Evolutionary conservation across 1,139 yeast species (phyloP), one percentile per base, ranked within the genome.

Genomic region (Schizosaccharomyces versatilis): DNA sequence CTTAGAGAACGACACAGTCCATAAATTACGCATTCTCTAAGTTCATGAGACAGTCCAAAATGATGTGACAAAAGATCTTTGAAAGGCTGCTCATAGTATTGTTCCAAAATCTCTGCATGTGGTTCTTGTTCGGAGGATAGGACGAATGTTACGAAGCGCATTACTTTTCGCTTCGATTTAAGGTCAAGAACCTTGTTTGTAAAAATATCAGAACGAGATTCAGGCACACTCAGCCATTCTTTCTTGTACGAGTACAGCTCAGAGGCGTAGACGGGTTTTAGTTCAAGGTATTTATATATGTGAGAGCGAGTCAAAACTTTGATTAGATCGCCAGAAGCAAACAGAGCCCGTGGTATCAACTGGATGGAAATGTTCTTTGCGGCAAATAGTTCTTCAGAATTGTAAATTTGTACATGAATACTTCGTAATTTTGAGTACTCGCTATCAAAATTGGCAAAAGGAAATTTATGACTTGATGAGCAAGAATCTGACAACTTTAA

Each of bases 61-160:
- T 53, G 51, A n/a, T 49, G 36, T 12, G 56, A 24, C 8, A 51
- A 15, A 36, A 52, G 36, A 40, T 51, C 40, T 10, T 55, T 17
- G 32, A 53, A n/a, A 36, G 49, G 51, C n/a, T 19, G 52, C 17
- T 14, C 38, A 19, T 38, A 17, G 40, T 44, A 42, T 36, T 42
- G 24, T 3, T 36, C 36, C 17, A 42, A 9, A 38, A 38, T 7
- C 1, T 74, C 75, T 41, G 71, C 70, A 73, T 86, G 77, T 7
- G 77, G 63, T 52, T 72, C 72, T 47, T 71, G 70, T 58, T 71
- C 70, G 41, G 74, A 74, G 73, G 81, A 81, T 54, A 85, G 70
- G 1, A 84, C 84, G 67, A 88, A 90, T 70, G 90, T 90, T 67
- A 90, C 78, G 66, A 90, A 88, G 67, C 81, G 82, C 98, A 90